Evolutionary conservation across 306 rosid species (phyloP), one percentile per base, ranked within the genome.

Genomic region (Macrotyloma uniflorum): DNA sequence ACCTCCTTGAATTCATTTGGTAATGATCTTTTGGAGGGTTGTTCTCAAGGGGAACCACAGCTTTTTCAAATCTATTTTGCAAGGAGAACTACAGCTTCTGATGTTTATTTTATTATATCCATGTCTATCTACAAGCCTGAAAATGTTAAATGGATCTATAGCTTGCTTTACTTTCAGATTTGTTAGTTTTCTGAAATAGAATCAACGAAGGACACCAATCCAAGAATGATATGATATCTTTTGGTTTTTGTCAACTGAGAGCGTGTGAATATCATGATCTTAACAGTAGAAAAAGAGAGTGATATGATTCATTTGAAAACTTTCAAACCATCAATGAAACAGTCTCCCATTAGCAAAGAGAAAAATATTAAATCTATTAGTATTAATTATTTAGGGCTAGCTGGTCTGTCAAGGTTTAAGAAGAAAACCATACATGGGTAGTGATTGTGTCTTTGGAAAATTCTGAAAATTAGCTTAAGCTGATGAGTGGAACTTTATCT

Each of bases 401-500:
- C 35, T 57, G 7, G 32, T 26, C 9, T 36, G 72, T 8, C 32
- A 28, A 74, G 63, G 67, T 49, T 14, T 55, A 57, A 38, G 72
- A 57, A 38, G 72, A 84, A 57, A 28, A 51, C 58, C 16, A 13
- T 38, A 8, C 9, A 38, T 16, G 13, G 18, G 58, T 16, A 80
- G 72, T 68, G 74, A 74, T 75, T 63, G 46, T 26, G 65, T 70
- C 20, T 20, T 67, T 67, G 79, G 42, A 78, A 82, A 82, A 75
- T 24, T 42, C 30, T 63, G 83, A 81, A 77, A 75, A 66, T 4
- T 19, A 57, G 57, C 47, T 49, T 73, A 53, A 28, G 50, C 1
- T 63, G 71, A 79, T 83, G 79, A 82, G 70, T 75, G 67, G 85
- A 86, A 83, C 66, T 83, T 81, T 66, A 75, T 80, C 54, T 83